Evolutionary conservation across 106 monocot species (phyloP), one percentile per base, ranked within the genome.

Genomic region (Dendrobium nobile): DNA sequence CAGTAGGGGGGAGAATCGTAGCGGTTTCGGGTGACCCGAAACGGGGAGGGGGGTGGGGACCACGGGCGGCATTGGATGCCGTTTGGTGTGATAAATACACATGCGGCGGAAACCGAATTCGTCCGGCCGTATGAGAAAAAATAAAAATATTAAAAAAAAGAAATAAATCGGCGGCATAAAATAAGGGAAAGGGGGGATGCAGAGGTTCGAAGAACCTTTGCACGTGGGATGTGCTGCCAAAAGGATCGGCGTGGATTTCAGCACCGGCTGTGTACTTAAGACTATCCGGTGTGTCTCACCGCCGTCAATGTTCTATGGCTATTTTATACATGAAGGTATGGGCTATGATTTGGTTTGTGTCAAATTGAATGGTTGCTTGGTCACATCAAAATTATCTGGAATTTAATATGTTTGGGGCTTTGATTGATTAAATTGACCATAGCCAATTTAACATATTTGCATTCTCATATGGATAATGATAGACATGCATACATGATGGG

Each of bases 201-300:
- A 4, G 43, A n/a, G 40, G 42, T 43, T 41, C 17, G 43, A 44
- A 18, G 74, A 41, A 74, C 74, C 74, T 44, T 44, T 74, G 74
- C 74, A 74, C 74, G 74, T 74, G 74, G 74, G 74, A 74, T 8
- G 74, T 74, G 42, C 74, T 44, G 74, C 74, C 72, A 72, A 72
- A 72, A 72, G 0, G 17, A 72, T 72, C 19, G 70, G 74, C 42
- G 42, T 74, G 74, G 74, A 20, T 74, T 42, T 74, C 74, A 44
- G 74, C 70, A 70, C 70, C 70, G 70, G 22, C 70, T 70, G 33
- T 70, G 37, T 37, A 5, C 6, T 15, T 5, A 28, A 20, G 15
- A 5, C 4, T 0, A 70, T 37, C 16, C 70, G 70, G 70, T 33
- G 33, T 15, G 33, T 70, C 70, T 70, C 70, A 70, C 37, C 70